A percentile compares a stretch with the other conserved stretches of the same genome.
Conservation (phyloP, 2,329 filamentous ascomycete species). For the Berkeleyomyces basicola region DNA sequence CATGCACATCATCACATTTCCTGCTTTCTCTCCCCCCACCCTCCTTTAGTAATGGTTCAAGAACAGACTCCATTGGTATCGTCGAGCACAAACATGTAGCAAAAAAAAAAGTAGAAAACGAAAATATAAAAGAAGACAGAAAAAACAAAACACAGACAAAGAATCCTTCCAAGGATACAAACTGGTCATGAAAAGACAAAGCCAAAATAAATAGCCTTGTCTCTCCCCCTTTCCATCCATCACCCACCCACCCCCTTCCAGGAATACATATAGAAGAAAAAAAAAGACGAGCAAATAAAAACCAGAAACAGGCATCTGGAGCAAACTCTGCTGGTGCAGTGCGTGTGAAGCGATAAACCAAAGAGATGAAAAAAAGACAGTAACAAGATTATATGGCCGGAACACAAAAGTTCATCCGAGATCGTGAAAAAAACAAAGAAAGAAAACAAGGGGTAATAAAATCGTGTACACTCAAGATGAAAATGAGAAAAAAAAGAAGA, state of each 20-base stretch:
- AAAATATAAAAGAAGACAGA: not conserved
- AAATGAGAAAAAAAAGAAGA: not conserved
- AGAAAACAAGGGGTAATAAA: not conserved
- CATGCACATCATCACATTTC: too few species aligned
- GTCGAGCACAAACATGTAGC: not conserved
- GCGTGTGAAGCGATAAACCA: too few species aligned
- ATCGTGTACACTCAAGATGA: not conserved
- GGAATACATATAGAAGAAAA: not conserved
- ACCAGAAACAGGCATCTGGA: not conserved
- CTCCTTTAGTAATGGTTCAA: too few species aligned
- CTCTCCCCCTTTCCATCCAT: too few species aligned
- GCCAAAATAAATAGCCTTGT: not conserved
- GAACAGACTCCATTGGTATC: slow-evolving; percentile 8
- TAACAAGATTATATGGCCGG: not conserved
- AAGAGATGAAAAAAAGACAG: not conserved
- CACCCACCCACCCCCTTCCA: too few species aligned
- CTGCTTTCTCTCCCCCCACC: too few species aligned
- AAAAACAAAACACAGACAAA: not conserved
- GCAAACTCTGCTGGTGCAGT: not conserved
- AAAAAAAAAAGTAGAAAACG: slow-evolving; percentile 3
- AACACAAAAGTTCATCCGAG: slow-evolving; percentile 16
- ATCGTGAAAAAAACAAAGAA: slow-evolving; percentile 3
- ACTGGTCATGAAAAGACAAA: not conserved
- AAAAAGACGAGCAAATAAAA: not conserved
- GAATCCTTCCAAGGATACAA: not conserved